These are phyloP conservation scores for Epichloe bromicola DNA, from an alignment of 2,329 filamentous ascomycete species.

Conservation along the genomic window DNA sequence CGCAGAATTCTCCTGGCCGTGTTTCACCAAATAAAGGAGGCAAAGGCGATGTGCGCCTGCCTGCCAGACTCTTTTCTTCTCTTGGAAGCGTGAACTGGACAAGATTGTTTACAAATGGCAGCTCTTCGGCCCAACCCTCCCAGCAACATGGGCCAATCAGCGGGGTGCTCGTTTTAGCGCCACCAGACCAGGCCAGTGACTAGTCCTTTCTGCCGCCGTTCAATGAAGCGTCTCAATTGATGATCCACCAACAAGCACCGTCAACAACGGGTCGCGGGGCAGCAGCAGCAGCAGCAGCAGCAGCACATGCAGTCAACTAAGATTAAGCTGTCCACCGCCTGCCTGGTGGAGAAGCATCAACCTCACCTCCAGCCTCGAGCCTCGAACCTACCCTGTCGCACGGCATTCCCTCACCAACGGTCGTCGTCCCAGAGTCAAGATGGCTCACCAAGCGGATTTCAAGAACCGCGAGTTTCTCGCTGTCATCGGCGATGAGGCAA, in stretches of 20 bases:
- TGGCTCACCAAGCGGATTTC: constrained; percentile 44
- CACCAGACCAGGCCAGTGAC: neutral
- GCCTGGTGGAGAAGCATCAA: constrained; percentile 3
- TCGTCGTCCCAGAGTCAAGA: constrained; percentile 14
- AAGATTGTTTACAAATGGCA: constrained; percentile 13
- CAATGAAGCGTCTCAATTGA: neutral
- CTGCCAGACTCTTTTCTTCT: neutral
- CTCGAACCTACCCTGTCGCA: neutral
- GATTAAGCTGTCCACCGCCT: neutral
- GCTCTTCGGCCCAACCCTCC: neutral
- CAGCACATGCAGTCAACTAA: neutral
- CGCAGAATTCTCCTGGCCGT: neutral
- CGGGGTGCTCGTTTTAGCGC: neutral
- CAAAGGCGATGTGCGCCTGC: constrained; percentile 1
- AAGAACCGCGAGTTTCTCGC: constrained; percentile 92
- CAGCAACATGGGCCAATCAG: neutral
- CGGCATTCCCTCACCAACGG: neutral
- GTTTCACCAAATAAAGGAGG: neutral
- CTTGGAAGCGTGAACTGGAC: neutral
- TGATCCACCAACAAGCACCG: neutral
- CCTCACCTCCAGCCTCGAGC: neutral
- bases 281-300: neutral
- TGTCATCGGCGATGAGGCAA: constrained; percentile 92
- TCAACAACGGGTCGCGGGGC: neutral
- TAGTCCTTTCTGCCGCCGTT: too few relatives aligned